phyloP scores from a whole-genome alignment of 345 rosid genomes.

The Cochlearia excelsa region DNA sequence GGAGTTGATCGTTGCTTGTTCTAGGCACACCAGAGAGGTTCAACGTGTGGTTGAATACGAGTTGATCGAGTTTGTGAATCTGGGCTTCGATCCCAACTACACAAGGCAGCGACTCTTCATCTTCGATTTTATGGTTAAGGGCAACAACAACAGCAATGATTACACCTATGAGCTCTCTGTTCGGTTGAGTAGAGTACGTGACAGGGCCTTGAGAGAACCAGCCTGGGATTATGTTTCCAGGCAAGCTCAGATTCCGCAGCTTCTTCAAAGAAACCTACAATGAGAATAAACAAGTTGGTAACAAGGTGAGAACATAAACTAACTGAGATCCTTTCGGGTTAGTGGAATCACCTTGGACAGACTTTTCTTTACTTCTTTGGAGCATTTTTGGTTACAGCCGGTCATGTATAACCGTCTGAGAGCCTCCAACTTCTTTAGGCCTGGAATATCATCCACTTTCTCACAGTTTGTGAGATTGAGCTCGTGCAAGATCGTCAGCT shows the following conservation, averaged over 20 bases:
- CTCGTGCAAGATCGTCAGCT: background rate
- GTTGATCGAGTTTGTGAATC: conserved; percentile 26
- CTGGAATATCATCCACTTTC: conserved; percentile 27
- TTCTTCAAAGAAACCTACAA: conserved; percentile 47
- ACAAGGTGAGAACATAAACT: background rate
- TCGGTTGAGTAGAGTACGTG: conserved; percentile 38
- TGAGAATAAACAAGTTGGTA: background rate
- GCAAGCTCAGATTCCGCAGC: conserved; percentile 46
- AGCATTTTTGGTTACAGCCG: conserved; percentile 16
- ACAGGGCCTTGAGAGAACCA: conserved; percentile 49
- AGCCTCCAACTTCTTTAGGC: conserved; percentile 15
- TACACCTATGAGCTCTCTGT: conserved; percentile 43
- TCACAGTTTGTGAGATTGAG: conserved; percentile 31
- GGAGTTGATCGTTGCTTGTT: conserved; percentile 47
- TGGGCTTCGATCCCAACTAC: conserved; percentile 42
- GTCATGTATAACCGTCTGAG: conserved; percentile 20
- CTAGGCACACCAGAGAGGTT: conserved; percentile 48
- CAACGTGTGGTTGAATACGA: conserved; percentile 13
- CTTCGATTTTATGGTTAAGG: conserved; percentile 29
- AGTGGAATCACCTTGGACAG: conserved; percentile 21
- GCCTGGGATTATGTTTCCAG: conserved; percentile 53
- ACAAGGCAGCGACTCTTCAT: conserved; percentile 33
- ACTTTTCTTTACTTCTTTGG: conserved; percentile 14
- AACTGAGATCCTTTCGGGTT: background rate
- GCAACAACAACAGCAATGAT: conserved; percentile 51